Conservation (phyloP, 75 land plant genomes). For the Sequoia sempervirens region DNA sequence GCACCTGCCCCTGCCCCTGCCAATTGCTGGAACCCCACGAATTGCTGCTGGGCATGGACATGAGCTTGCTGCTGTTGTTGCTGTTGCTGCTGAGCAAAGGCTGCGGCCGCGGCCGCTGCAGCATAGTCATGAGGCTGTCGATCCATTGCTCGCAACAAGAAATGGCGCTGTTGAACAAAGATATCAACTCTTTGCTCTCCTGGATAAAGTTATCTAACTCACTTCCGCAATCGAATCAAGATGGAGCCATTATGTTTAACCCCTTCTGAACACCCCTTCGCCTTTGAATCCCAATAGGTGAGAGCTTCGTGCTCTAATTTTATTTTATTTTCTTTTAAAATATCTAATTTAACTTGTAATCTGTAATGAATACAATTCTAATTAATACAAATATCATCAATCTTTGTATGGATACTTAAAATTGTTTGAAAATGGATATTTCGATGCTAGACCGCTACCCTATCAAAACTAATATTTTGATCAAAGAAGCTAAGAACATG, state of each 20-base stretch:
- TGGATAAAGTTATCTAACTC: neutral
- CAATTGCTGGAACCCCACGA: slow-evolving; percentile 39
- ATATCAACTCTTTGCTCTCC: neutral
- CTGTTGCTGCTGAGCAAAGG: slow-evolving; percentile 56
- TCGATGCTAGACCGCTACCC: no score
- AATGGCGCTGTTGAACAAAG: neutral
- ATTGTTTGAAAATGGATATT: no score
- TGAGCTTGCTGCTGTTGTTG: slow-evolving; percentile 26
- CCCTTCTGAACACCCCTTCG: neutral
- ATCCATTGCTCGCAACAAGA: slow-evolving; percentile 13
- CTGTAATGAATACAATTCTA: no score
- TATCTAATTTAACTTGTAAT: no score
- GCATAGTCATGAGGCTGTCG: slow-evolving; percentile 44
- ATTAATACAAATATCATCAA: no score
- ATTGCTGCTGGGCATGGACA: slow-evolving; percentile 30
- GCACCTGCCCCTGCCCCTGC: slow-evolving; percentile 36
- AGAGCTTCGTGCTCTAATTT: no score
- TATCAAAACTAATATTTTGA: no score
- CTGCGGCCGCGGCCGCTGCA: slow-evolving; percentile 48
- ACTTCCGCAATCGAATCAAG: neutral
- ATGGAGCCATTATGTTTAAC: no score
- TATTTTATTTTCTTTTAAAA: no score
- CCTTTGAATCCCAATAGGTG: neutral
- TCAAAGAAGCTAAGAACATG: no score
- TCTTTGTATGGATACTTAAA: no score